These are phyloP conservation scores for Sporothrix pallida DNA, from an alignment of 2,329 filamentous ascomycete species.

Conservation along the genomic window DNA sequence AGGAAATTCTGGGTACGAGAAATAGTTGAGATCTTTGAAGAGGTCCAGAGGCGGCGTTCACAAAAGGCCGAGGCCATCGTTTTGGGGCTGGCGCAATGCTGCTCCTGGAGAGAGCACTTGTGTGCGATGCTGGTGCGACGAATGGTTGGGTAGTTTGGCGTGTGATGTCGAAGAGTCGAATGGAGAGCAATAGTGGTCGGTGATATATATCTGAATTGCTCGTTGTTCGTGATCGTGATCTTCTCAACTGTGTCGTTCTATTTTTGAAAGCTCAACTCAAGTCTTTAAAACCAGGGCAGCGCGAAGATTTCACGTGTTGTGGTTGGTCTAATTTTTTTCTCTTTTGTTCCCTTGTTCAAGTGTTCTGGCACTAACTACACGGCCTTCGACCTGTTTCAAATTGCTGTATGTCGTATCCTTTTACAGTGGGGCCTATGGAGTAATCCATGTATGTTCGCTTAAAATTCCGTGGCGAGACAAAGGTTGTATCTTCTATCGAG, in stretches of 20 bases:
- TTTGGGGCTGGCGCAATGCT: neutral
- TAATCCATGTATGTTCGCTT: no score
- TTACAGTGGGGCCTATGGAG: no score
- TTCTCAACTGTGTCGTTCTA: slow-evolving; percentile 8
- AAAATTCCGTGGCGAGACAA: no score
- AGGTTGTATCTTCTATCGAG: no score
- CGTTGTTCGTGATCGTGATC: neutral
- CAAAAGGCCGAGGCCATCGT: slow-evolving; percentile 27
- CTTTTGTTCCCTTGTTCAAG: neutral
- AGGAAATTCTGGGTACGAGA: neutral
- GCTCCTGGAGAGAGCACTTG: no score
- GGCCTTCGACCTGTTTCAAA: no score
- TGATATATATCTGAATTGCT: neutral
- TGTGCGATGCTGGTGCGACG: no score
- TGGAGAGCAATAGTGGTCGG: neutral
- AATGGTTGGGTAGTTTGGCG: no score
- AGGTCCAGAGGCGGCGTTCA: slow-evolving; percentile 25
- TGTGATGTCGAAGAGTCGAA: neutral
- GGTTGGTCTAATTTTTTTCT: slow-evolving; percentile 1
- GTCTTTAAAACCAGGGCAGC: neutral
- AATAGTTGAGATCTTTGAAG: neutral
- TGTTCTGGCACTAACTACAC: no score
- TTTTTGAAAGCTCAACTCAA: neutral
- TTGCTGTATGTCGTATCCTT: no score
- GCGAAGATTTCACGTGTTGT: slow-evolving; percentile 4